Conservation (phyloP, 306 rosid genomes). For the Gleditsia sinensis region DNA sequence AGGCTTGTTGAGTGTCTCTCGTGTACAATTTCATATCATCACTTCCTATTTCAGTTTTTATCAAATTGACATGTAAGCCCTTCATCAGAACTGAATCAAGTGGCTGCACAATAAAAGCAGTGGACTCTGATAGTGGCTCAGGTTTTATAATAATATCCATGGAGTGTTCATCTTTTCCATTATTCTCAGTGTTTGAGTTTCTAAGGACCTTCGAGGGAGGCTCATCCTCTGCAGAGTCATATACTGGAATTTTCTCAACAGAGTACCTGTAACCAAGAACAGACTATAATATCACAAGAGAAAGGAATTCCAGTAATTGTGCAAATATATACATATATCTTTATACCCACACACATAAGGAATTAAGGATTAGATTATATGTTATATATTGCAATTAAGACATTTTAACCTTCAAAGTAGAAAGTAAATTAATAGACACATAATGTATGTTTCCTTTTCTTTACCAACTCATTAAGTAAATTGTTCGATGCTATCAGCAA, state of each 20-base stretch:
- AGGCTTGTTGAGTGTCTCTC: constrained; percentile 50
- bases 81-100: constrained; percentile 53
- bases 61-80: constrained; percentile 43
- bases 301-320: neutral
- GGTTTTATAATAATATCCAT: constrained; percentile 48
- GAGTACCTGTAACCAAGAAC: constrained; percentile 68
- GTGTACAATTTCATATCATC: constrained; percentile 55
- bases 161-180: constrained; percentile 43
- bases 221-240: constrained; percentile 97
- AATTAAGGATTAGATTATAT: neutral
- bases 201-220: constrained; percentile 47
- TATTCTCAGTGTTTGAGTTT: constrained; percentile 33
- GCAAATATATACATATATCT: neutral
- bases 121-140: constrained; percentile 51
- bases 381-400: neutral
- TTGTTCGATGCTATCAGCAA: neutral
- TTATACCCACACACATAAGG: neutral
- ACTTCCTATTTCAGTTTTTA: constrained; percentile 49
- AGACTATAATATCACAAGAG: constrained; percentile 12
- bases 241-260: constrained; percentile 91
- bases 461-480: neutral
- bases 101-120: constrained; percentile 53
- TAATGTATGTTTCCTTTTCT: neutral
- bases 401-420: neutral
- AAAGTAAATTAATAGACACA: neutral